Conservation (phyloP, 345 rosid species). For the Hirschfeldia incana region DNA sequence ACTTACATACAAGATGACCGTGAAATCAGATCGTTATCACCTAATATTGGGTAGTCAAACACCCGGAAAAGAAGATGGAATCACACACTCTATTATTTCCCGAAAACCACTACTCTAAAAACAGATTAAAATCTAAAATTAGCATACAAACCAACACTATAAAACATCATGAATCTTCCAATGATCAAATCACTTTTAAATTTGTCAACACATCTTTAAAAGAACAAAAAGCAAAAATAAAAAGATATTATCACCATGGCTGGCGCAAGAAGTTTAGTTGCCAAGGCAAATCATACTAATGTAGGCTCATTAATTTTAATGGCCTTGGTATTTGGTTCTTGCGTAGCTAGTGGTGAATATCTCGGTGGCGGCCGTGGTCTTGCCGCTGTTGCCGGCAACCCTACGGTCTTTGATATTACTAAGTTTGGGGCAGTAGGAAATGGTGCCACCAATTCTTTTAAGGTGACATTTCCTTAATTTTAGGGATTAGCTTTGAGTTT, state of each 20-base stretch:
- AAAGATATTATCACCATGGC: constrained; percentile 47
- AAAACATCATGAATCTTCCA: constrained; percentile 17
- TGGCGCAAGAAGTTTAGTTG: constrained; percentile 35
- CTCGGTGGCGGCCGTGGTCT: constrained; percentile 37
- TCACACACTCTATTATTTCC: constrained; percentile 12
- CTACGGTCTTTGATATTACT: constrained; percentile 47
- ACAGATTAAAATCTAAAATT: background rate
- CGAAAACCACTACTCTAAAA: background rate
- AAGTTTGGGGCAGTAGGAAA: constrained; percentile 47
- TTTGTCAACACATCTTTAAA: constrained; percentile 16
- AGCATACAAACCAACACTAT: constrained; percentile 16
- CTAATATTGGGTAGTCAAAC: constrained; percentile 14
- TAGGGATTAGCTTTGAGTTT: background rate
- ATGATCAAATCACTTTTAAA: constrained; percentile 22
- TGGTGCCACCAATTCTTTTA: constrained; percentile 40
- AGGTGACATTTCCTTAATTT: constrained; percentile 19
- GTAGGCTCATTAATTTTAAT: constrained; percentile 31
- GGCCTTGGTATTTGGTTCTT: constrained; percentile 43
- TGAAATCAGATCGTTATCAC: background rate
- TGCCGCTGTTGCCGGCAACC: constrained; percentile 31
- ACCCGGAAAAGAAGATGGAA: constrained; percentile 33
- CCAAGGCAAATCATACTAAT: constrained; percentile 21
- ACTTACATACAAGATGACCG: background rate
- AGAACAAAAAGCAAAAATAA: background rate
- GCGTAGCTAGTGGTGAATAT: constrained; percentile 45